Percentiles rank a stretch among this genome's conserved stretches.
Evolutionary conservation across 1,284 basidiomycete genomes (phyloP).

Genomic region (Cutaneotrichosporon mucoides): DNA sequence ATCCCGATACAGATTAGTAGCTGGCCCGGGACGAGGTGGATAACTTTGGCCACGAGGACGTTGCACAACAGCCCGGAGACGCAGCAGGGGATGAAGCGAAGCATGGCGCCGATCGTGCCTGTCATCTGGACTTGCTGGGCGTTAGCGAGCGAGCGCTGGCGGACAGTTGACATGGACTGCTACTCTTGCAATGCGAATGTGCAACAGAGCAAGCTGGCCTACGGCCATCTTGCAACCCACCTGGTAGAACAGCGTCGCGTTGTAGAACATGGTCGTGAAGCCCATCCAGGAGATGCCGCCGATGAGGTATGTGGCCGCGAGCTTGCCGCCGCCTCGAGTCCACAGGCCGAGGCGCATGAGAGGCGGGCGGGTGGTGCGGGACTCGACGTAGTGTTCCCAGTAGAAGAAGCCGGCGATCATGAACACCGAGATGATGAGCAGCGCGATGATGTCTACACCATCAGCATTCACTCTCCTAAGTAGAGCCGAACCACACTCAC

Average conservation of each 20-base stretch:
- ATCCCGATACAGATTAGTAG: constrained; percentile 58
- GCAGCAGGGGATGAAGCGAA: constrained; percentile 73
- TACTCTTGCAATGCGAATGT: too few species aligned
- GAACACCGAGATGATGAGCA: constrained; percentile 63
- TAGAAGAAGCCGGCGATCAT: constrained; percentile 60
- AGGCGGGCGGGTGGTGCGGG: constrained; percentile 54
- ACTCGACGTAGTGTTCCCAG: constrained; percentile 64
- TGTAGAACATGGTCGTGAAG: constrained; percentile 51
- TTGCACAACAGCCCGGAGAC: constrained; percentile 67
- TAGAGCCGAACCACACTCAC: constrained; percentile 57
- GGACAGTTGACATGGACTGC: too few species aligned
- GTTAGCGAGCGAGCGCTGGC: too few species aligned
- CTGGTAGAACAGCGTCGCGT: constrained; percentile 39
- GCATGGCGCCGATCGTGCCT: constrained; percentile 59
- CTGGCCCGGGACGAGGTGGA: constrained; percentile 34
- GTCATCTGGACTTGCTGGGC: constrained; percentile 29
- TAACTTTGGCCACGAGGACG: constrained; percentile 45
- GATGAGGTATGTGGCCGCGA: constrained; percentile 63
- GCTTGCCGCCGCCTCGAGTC: constrained; percentile 61
- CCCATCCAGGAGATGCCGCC: constrained; percentile 66
- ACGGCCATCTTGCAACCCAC: too few species aligned
- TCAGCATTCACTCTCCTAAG: not conserved
- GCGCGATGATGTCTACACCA: constrained; percentile 49
- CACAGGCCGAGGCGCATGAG: constrained; percentile 68
- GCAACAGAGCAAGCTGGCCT: too few species aligned